phyloP scores from a whole-genome alignment of 805 yeast genomes.

The Spathaspora passalidarum region DNA sequence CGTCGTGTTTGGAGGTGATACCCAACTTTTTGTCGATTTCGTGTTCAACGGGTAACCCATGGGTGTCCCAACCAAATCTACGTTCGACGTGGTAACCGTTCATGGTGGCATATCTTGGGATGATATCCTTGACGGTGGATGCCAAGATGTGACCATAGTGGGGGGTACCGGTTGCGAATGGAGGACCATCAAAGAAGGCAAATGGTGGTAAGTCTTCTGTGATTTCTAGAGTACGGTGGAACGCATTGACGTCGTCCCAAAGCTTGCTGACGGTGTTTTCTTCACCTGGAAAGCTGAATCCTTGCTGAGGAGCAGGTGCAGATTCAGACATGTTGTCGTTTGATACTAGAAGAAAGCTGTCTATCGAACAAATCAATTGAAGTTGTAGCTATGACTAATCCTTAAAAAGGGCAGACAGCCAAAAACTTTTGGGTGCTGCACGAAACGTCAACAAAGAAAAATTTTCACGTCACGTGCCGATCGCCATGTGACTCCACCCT shows the following conservation, averaged over 20 bases:
- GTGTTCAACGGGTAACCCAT: constrained; percentile 97
- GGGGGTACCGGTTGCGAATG: constrained; percentile 99
- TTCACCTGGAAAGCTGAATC: constrained; percentile 81
- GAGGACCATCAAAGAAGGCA: constrained; percentile 98
- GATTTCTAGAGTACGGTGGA: constrained; percentile 77
- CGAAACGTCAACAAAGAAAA: too few species aligned
- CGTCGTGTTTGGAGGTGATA: constrained; percentile 91
- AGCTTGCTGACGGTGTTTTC: constrained; percentile 76
- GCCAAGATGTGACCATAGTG: constrained; percentile 98
- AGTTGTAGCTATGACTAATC: constrained; percentile 1
- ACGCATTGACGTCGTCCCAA: constrained; percentile 95
- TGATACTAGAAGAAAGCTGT: neutral
- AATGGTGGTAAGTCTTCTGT: constrained; percentile 84
- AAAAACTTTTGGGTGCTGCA: too few species aligned
- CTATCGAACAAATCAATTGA: too few species aligned
- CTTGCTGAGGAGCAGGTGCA: constrained; percentile 13
- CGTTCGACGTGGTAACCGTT: constrained; percentile 95
- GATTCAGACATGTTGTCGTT: constrained; percentile 17
- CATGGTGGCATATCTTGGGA: constrained; percentile 98
- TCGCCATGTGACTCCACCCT: too few species aligned
- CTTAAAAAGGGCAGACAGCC: neutral
- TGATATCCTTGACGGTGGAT: constrained; percentile 94
- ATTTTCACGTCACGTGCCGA: neutral
- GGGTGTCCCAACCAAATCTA: constrained; percentile 99
- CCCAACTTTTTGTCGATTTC: constrained; percentile 97